A percentile compares a stretch with the other conserved stretches of the same genome.
phyloP scores from a whole-genome alignment of 805 yeast species.

The Wickerhamiella nectarea region DNA sequence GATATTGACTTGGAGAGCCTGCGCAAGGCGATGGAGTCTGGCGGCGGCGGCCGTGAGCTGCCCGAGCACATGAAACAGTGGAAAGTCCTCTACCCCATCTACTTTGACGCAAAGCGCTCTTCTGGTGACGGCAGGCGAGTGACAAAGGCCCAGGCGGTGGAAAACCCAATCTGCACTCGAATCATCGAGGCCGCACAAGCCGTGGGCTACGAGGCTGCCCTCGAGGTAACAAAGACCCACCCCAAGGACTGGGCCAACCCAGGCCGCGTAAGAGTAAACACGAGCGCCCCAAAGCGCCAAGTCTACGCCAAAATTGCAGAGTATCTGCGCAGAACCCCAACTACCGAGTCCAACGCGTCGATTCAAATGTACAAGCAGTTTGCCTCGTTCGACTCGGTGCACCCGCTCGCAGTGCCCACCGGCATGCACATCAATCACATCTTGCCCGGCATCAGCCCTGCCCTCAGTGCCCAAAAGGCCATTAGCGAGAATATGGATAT shows the following conservation, averaged over 20 bases:
- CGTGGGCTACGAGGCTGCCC: constrained; percentile 25
- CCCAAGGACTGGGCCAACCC: constrained; percentile 97
- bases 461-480: constrained; percentile 72
- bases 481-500: constrained; percentile 32
- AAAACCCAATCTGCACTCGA: constrained; percentile 75
- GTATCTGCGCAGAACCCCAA: constrained; percentile 52
- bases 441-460: constrained; percentile 76
- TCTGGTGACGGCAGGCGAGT: constrained; percentile 79
- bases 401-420: constrained; percentile 57
- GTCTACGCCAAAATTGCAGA: constrained; percentile 46
- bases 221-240: constrained; percentile 63
- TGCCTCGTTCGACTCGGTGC: constrained; percentile 24
- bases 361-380: constrained; percentile 15
- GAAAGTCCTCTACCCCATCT: constrained; percentile 79
- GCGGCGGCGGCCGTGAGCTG: constrained; percentile 40
- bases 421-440: constrained; percentile 78
- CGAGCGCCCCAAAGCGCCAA: constrained; percentile 50
- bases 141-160: constrained; percentile 50
- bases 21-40: background rate
- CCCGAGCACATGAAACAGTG: constrained; percentile 48
- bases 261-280: constrained; percentile 75
- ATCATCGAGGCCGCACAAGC: constrained; percentile 54
- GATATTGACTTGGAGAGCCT: constrained; percentile 1
- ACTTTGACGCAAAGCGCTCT: constrained; percentile 68
- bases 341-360: constrained; percentile 46